Conservation (phyloP, 2,329 filamentous ascomycete genomes). For the Exophiala xenobiotica region DNA sequence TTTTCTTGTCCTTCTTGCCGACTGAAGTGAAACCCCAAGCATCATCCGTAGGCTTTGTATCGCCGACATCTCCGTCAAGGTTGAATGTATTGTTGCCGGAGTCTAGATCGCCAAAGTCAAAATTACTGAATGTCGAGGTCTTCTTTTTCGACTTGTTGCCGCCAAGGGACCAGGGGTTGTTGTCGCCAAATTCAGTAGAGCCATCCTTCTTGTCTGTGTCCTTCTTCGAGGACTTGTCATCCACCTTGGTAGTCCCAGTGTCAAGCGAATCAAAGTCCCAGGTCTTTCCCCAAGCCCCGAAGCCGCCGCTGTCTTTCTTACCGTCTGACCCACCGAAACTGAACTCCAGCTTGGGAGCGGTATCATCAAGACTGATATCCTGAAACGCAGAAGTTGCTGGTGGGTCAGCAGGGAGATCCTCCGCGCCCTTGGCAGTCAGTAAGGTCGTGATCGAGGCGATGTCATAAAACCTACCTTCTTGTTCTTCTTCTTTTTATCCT, state of each 20-base stretch:
- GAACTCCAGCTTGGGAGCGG: constrained; percentile 57
- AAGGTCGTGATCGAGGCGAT: neutral
- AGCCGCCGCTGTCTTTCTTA: constrained; percentile 42
- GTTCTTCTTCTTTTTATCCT: constrained; percentile 54
- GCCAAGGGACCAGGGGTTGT: constrained; percentile 43
- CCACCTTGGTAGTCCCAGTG: constrained; percentile 33
- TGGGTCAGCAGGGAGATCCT: no score
- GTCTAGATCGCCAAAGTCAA: constrained; percentile 47
- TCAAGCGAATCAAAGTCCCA: constrained; percentile 52
- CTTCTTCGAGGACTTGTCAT: constrained; percentile 31
- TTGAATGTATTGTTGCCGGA: constrained; percentile 41
- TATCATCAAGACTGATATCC: constrained; percentile 66
- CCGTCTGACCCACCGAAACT: constrained; percentile 52
- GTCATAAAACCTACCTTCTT: constrained; percentile 49
- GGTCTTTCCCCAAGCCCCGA: constrained; percentile 61
- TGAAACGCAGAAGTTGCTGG: constrained; percentile 57
- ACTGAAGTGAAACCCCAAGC: constrained; percentile 39
- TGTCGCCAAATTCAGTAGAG: constrained; percentile 29
- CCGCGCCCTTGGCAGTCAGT: constrained; percentile 32
- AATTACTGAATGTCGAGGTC: constrained; percentile 35
- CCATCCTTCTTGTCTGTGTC: constrained; percentile 32
- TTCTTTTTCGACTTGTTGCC: constrained; percentile 39
- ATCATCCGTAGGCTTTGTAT: constrained; percentile 41
- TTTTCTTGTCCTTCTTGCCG: constrained; percentile 50
- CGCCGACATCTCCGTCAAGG: constrained; percentile 48